Conservation (phyloP, 208 protist species). For the Blastocrithidia nonstop region DNA sequence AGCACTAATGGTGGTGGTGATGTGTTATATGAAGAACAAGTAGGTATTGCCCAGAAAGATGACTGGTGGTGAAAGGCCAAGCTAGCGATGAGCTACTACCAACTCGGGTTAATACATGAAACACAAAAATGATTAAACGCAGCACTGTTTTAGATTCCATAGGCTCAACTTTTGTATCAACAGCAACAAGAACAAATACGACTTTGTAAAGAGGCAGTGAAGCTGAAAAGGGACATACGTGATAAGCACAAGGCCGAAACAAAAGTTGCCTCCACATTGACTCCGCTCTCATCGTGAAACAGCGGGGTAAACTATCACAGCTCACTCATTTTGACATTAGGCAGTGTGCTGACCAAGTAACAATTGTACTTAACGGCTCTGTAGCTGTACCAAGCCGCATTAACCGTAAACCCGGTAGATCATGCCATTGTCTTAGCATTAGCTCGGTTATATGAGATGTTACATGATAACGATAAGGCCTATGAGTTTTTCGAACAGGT, state of each 20-base stretch:
- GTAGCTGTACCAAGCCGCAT: conserved; percentile 65
- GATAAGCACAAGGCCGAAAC: background rate
- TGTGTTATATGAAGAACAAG: background rate
- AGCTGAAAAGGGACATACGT: background rate
- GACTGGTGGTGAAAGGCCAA: conserved; percentile 95
- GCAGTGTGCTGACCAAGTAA: conserved; percentile 86
- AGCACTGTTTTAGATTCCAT: conserved; percentile 27
- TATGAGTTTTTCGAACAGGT: conserved; percentile 75
- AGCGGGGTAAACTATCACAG: conserved; percentile 68
- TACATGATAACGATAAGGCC: conserved; percentile 74
- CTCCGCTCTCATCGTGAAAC: too few relatives aligned
- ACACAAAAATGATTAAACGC: conserved; percentile 85
- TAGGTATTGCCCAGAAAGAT: conserved; percentile 27
- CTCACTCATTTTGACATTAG: conserved; percentile 74
- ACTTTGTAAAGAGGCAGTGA: background rate
- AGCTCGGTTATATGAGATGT: conserved; percentile 82
- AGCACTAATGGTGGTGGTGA: background rate
- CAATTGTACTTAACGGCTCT: conserved; percentile 90
- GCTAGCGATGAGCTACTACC: conserved; percentile 88
- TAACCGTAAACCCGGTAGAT: conserved; percentile 77
- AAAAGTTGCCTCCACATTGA: too few relatives aligned
- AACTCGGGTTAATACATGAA: conserved; percentile 89
- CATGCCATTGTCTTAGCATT: conserved; percentile 71
- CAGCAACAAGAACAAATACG: background rate
- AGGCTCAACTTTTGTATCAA: background rate